Percentiles rank a stretch among this genome's conserved stretches.
Conservation (phyloP, 108 stramenopile genomes). For the Cyclotella sp. region DNA sequence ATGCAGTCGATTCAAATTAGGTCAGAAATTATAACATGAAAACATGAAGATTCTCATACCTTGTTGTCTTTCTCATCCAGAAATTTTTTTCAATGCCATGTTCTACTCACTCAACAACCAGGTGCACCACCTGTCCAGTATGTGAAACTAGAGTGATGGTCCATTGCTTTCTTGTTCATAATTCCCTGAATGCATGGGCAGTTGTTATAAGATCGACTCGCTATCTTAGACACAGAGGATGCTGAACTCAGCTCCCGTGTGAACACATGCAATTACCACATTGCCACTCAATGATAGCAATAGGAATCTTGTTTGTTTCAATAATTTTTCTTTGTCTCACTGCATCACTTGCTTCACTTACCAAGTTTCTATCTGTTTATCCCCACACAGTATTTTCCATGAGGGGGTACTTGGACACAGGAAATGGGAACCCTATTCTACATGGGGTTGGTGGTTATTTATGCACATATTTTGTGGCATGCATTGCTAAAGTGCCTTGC, state of each 20-base stretch:
- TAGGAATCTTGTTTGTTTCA: slow-evolving; percentile 81
- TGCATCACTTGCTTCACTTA: slow-evolving; percentile 85
- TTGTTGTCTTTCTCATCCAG: slow-evolving; percentile 66
- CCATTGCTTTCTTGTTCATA: slow-evolving; percentile 75
- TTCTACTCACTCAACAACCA: slow-evolving; percentile 66
- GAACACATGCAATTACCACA: slow-evolving; percentile 51
- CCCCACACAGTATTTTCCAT: slow-evolving; percentile 93
- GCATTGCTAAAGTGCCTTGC: slow-evolving; percentile 46
- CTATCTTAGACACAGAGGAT: slow-evolving; percentile 62
- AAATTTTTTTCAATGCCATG: slow-evolving; percentile 46
- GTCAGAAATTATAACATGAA: too few relatives aligned
- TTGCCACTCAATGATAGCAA: slow-evolving; percentile 70
- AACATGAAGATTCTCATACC: too few relatives aligned
- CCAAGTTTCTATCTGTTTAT: slow-evolving; percentile 79
- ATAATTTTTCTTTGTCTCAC: slow-evolving; percentile 85
- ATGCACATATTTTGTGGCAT: slow-evolving; percentile 58
- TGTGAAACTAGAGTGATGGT: slow-evolving; percentile 58
- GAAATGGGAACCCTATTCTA: slow-evolving; percentile 94
- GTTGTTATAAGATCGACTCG: slow-evolving; percentile 81
- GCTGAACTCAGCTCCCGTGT: slow-evolving; percentile 6
- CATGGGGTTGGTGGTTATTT: slow-evolving; percentile 77
- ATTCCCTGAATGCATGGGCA: slow-evolving; percentile 81
- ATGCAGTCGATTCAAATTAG: too few relatives aligned
- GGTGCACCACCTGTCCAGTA: slow-evolving; percentile 60
- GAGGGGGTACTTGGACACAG: slow-evolving; percentile 91